Base-by-base conservation (phyloP, 1,284 basidiomycete genomes). In the Schizophyllum amplum region DNA sequence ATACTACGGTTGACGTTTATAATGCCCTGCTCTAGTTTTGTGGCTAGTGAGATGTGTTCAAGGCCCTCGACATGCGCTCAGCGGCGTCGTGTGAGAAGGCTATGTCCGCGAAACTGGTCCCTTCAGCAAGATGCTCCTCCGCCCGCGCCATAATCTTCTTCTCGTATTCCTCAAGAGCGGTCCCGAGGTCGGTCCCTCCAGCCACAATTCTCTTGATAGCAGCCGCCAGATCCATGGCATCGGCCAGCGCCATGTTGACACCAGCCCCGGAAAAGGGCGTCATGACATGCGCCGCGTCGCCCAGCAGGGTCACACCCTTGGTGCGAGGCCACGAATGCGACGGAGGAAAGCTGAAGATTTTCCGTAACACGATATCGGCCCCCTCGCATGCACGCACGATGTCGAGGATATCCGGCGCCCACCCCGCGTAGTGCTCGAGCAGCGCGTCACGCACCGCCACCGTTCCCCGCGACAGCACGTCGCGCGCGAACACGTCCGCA, bases 251-350 rank as follows among this genome's bases (percentile, higher is more conserved):
- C 24, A 62, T 60, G 24, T 77, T 77, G 24, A 71, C 75, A 2
- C 76, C 75, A 11, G 73, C 73, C 0, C 75, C 74, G 0, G 71
- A 71, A 57, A 72, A 76, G 1, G 72, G 74, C 4, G 69, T 65
- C 74, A 77, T 77, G 7, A 74, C 59, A 55, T 78, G 76, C 9
- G 74, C 75, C 0, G 75, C 74, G 54, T 78, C 76, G 5, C 76
- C 76, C 25, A 72, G 55, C 22, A 72, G 58, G 21, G 59, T 60
- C 24, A 63, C 26, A 11, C 59, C 57, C 9, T 46, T 52, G 25
- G 49, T 47, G 24, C 55, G 54, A 42, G 48, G 33, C 24, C 56
- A 55, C 4, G 42, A 4, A 20, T 59, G 60, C 5, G 51, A 55
- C 2, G 21, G 50, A 20, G 64, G 57, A 64, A 66, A 24, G 53